Evolutionary conservation across 1,284 basidiomycete species (phyloP).

Genomic region (Athelia psychrophila): DNA sequence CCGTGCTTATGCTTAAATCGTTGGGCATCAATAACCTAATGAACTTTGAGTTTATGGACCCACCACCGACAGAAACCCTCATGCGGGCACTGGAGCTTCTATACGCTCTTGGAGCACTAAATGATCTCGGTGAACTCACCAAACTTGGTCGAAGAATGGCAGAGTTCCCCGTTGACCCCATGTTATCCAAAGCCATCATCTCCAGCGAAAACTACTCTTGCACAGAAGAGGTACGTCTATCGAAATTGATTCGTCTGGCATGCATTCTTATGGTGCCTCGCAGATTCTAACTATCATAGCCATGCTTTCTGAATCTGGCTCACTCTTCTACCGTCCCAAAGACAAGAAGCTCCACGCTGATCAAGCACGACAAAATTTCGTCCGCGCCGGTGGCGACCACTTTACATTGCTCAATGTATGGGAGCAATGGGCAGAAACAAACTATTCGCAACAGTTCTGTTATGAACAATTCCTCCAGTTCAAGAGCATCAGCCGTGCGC

Average conservation of each 20-base stretch:
- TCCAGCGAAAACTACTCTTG: constrained; percentile 94
- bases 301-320: constrained; percentile 95
- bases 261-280: neutral
- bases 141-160: constrained; percentile 97
- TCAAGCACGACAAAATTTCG: constrained; percentile 95
- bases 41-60: constrained; percentile 99
- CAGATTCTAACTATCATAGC: constrained; percentile 94
- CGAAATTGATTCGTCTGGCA: neutral
- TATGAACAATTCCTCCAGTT: constrained; percentile 98
- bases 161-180: constrained; percentile 98
- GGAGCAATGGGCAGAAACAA: constrained; percentile 98
- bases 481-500: constrained; percentile 91
- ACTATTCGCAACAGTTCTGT: constrained; percentile 93
- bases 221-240: constrained; percentile 81
- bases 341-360: constrained; percentile 96
- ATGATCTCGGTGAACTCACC: constrained; percentile 95
- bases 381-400: constrained; percentile 95
- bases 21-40: constrained; percentile 97
- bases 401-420: constrained; percentile 97
- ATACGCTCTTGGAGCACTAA: constrained; percentile 94
- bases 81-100: constrained; percentile 93
- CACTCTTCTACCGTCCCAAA: constrained; percentile 96
- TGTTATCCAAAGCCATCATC: constrained; percentile 95
- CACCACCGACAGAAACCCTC: constrained; percentile 97
- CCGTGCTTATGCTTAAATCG: constrained; percentile 92